These are phyloP conservation scores for Musa beccarii DNA, from an alignment of 176 grass and related monocot genomes.

Conservation along the genomic window DNA sequence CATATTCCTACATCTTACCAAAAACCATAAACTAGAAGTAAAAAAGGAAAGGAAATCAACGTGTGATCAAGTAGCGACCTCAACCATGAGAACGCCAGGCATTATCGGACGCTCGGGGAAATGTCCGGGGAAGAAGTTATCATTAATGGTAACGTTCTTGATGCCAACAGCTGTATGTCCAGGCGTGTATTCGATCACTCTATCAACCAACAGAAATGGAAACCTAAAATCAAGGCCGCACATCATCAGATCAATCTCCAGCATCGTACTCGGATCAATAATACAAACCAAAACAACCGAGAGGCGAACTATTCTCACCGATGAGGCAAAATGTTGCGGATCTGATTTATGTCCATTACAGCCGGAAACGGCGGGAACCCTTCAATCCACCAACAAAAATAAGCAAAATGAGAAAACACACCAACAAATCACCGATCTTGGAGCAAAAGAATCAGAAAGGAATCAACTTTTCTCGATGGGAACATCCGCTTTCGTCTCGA, in stretches of 20 bases:
- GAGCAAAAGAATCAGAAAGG: constrained; percentile 3
- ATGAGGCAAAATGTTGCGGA: constrained; percentile 45
- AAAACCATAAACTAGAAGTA: not conserved
- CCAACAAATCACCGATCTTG: not conserved
- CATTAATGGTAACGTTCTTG: constrained; percentile 94
- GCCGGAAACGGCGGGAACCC: constrained; percentile 40
- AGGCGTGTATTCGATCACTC: constrained; percentile 79
- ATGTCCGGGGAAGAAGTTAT: constrained; percentile 82
- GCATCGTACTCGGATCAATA: not conserved
- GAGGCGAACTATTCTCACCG: constrained; percentile 18
- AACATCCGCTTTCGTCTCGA: constrained; percentile 7
- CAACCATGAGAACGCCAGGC: constrained; percentile 45
- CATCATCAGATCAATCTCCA: not conserved
- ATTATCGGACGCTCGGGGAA: constrained; percentile 35
- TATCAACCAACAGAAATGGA: constrained; percentile 85
- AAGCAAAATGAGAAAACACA: constrained; percentile 4
- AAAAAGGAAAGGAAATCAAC: not conserved
- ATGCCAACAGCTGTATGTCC: constrained; percentile 39
- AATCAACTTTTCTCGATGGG: constrained; percentile 64
- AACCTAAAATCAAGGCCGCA: constrained; percentile 28
- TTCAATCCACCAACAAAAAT: constrained; percentile 2
- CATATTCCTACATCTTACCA: not conserved
- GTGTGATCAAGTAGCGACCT: constrained; percentile 28
- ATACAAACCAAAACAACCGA: not conserved
- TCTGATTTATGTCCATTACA: constrained; percentile 56